These are phyloP conservation scores for Phlyctochytrium bullatum DNA, from an alignment of 192 early-diverging fungal species.

Conservation along the genomic window DNA sequence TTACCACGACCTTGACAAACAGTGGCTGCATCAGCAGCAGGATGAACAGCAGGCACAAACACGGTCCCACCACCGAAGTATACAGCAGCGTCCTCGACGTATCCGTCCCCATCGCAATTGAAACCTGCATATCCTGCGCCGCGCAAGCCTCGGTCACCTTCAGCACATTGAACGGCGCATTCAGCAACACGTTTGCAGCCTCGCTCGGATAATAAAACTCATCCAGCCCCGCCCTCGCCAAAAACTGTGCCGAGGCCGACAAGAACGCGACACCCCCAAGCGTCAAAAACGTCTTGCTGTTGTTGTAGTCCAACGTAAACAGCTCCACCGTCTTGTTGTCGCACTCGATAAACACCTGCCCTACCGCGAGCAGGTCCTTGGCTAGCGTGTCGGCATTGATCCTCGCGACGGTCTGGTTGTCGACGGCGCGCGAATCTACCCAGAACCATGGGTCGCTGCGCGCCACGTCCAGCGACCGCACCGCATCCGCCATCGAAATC, in stretches of 20 bases:
- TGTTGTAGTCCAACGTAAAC: not conserved
- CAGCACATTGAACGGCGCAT: slow-evolving; percentile 23
- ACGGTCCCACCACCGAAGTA: slow-evolving; percentile 20
- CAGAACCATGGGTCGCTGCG: not conserved
- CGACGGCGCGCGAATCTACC: not conserved
- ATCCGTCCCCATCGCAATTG: not conserved
- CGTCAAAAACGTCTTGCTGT: not conserved
- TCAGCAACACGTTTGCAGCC: not conserved
- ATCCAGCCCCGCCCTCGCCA: not conserved
- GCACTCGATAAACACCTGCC: not conserved
- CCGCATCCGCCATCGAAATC: slow-evolving; percentile 22
- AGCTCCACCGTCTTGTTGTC: not conserved
- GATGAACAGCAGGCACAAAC: slow-evolving; percentile 19
- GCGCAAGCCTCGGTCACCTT: slow-evolving; percentile 24
- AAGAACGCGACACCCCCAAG: not conserved
- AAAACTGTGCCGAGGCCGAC: not conserved
- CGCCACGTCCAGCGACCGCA: slow-evolving; percentile 19
- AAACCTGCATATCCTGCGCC: not conserved
- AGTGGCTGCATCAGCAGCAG: slow-evolving; percentile 32
- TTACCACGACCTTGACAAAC: slow-evolving; percentile 7
- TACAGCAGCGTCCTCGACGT: slow-evolving; percentile 7
- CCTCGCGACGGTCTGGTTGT: not conserved
- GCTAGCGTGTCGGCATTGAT: not conserved
- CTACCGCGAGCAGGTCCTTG: not conserved
- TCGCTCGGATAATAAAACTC: not conserved